Evolutionary conservation across 306 rosid genomes (phyloP).

Genomic region (Dalbergia cochinchinensis): DNA sequence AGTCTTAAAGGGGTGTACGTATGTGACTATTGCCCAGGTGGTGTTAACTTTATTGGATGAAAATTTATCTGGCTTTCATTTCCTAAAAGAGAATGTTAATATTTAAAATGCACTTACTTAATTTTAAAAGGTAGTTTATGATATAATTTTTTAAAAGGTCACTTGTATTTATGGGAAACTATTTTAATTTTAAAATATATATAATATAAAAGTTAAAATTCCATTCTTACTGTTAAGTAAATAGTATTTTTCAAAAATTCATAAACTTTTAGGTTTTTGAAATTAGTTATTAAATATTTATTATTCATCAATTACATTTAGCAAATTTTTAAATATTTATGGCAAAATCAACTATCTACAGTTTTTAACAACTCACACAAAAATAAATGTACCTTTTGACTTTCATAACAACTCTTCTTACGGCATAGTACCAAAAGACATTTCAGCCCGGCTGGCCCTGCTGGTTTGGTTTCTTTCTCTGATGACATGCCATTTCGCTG

Average conservation of each 20-base stretch:
- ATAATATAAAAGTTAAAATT: too few species aligned
- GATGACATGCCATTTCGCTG: constrained; percentile 8
- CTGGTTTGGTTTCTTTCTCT: constrained; percentile 8
- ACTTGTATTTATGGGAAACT: background rate
- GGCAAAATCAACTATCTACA: too few species aligned
- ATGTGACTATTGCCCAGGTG: constrained; percentile 47
- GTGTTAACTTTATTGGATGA: background rate
- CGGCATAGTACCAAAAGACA: constrained; percentile 48
- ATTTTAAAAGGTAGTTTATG: background rate
- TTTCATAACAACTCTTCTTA: background rate
- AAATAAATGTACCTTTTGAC: background rate
- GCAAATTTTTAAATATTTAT: too few species aligned
- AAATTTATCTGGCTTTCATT: background rate
- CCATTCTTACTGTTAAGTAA: too few species aligned
- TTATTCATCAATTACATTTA: too few species aligned
- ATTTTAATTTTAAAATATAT: too few species aligned
- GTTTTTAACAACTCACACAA: background rate
- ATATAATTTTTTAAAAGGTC: too few species aligned
- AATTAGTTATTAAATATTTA: too few species aligned
- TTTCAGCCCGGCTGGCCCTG: constrained; percentile 45
- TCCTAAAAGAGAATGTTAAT: background rate
- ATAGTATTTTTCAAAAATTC: too few species aligned
- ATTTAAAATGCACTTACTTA: background rate
- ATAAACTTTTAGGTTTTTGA: too few species aligned
- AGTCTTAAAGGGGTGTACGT: constrained; percentile 35